Percentiles rank a stretch among this genome's conserved stretches.
phyloP scores from a whole-genome alignment of 2,329 filamentous ascomycete species.

The Aspergillus alliaceus region DNA sequence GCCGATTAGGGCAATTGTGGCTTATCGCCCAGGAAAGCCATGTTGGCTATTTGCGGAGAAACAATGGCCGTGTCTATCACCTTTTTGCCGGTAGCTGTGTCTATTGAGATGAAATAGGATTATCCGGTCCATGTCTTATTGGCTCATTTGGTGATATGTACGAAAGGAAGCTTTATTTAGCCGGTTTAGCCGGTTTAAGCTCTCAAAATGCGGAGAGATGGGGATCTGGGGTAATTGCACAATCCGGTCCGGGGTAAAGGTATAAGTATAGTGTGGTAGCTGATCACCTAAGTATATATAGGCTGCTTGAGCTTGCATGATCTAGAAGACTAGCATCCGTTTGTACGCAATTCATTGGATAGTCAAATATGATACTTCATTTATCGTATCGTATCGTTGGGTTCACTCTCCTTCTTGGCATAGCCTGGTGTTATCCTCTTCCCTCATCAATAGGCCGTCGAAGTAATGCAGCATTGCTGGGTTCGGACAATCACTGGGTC shows the following conservation, averaged over 20 bases:
- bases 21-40: background rate
- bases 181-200: conserved; percentile 6
- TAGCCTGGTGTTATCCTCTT: background rate
- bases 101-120: background rate
- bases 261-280: no score
- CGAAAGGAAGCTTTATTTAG: background rate
- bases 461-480: background rate
- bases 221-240: background rate
- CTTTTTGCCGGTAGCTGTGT: background rate
- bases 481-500: conserved; percentile 51
- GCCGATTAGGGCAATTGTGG: background rate
- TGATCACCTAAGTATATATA: background rate
- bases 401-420: background rate
- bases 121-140: background rate
- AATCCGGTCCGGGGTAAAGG: no score
- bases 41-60: background rate
- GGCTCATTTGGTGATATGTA: background rate
- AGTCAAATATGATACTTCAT: background rate
- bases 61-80: background rate
- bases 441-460: background rate
- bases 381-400: background rate
- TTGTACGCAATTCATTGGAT: no score
- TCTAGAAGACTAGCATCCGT: background rate
- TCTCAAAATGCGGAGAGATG: background rate
- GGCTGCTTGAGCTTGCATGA: background rate